phyloP scores from a whole-genome alignment of 139 green algal species.

The Coelastrella sp. region DNA sequence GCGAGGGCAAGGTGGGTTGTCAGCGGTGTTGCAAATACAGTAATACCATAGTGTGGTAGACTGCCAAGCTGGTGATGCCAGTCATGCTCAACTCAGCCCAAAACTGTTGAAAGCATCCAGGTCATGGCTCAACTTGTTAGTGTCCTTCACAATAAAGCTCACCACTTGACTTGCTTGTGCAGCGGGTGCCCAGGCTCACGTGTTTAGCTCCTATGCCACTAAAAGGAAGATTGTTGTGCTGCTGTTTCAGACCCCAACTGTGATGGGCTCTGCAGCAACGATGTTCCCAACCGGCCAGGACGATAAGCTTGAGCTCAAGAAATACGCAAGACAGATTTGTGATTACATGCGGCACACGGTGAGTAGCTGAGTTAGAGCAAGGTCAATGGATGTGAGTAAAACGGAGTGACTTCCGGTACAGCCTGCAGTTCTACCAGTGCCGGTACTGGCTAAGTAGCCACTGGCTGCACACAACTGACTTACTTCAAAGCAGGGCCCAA shows the following conservation, averaged over 20 bases:
- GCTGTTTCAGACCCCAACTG: not conserved
- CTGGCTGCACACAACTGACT: not conserved
- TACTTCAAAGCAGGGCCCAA: not conserved
- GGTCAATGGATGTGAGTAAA: not conserved
- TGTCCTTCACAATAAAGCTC: not conserved
- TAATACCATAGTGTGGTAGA: not conserved
- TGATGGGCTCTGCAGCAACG: not conserved
- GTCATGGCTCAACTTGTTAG: not conserved
- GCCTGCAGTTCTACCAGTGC: not conserved
- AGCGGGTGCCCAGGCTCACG: not conserved
- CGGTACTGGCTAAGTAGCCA: not conserved
- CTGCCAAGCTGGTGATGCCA: not conserved
- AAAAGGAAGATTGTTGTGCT: not conserved
- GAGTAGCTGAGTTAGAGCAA: not conserved
- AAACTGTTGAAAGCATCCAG: not conserved
- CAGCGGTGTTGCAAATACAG: no score
- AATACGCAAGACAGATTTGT: not conserved
- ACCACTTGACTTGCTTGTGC: no score
- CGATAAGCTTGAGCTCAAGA: not conserved
- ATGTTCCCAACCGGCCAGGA: not conserved
- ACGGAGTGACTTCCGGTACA: not conserved
- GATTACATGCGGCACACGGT: not conserved
- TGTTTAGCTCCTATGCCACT: no score
- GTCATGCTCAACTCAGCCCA: not conserved
- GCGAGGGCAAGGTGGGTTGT: slow-evolving; percentile 1